Percentiles rank a stretch among this genome's conserved stretches.
phyloP scores from a whole-genome alignment of 1,284 basidiomycete genomes.

The Marasmius fiardii region DNA sequence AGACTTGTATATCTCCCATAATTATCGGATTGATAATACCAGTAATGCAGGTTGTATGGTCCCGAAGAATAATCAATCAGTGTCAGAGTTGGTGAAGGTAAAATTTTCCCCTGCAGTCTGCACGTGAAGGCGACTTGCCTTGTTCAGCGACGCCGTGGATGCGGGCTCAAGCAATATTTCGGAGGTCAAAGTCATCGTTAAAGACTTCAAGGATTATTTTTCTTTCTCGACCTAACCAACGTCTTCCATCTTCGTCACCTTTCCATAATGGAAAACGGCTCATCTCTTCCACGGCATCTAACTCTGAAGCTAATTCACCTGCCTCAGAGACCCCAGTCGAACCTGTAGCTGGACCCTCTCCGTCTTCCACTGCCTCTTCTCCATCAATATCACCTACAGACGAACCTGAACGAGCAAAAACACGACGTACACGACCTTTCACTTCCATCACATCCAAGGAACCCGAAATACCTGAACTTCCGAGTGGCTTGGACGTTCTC shows the following conservation, averaged over 20 bases:
- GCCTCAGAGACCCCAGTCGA: constrained; percentile 1
- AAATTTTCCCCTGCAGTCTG: too few species aligned
- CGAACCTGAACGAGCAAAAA: constrained; percentile 42
- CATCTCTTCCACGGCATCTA: constrained; percentile 29
- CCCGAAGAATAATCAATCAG: too few species aligned
- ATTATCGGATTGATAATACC: neutral
- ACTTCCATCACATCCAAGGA: constrained; percentile 31
- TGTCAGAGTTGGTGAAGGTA: too few species aligned
- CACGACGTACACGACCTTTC: constrained; percentile 31
- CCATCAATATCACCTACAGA: constrained; percentile 25
- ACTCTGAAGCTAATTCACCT: constrained; percentile 9
- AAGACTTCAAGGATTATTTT: constrained; percentile 26
- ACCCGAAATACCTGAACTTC: constrained; percentile 41
- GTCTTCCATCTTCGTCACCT: too few species aligned
- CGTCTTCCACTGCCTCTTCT: neutral
- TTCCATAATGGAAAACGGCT: neutral
- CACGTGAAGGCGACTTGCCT: neutral
- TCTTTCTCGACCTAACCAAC: neutral
- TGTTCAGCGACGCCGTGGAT: constrained; percentile 31
- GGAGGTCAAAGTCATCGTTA: constrained; percentile 46
- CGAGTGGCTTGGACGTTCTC: constrained; percentile 56
- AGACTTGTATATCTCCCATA: constrained; percentile 1
- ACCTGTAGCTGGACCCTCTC: neutral
- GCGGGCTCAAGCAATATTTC: constrained; percentile 52
- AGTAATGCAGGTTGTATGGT: neutral